These are phyloP conservation scores for Uncinocarpus reesii DNA, from an alignment of 2,329 filamentous ascomycete species.

Conservation along the genomic window DNA sequence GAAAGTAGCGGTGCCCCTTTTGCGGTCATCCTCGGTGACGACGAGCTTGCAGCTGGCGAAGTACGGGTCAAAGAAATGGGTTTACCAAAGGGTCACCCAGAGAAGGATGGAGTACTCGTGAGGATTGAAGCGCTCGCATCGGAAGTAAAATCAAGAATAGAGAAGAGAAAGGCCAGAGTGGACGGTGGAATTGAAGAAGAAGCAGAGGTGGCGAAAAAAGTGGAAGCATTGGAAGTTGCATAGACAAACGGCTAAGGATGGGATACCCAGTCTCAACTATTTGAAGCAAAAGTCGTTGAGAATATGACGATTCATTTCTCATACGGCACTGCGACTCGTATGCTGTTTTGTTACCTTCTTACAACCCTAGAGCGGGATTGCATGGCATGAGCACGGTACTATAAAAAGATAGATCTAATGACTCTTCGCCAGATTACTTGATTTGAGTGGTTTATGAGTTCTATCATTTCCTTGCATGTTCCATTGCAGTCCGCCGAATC, in stretches of 20 bases:
- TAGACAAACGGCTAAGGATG: neutral
- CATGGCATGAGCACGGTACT: too few species aligned
- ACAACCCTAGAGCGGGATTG: too few species aligned
- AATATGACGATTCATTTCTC: too few species aligned
- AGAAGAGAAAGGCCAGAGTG: slow-evolving; percentile 1
- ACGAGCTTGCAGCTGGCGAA: slow-evolving; percentile 72
- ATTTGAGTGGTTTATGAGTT: too few species aligned
- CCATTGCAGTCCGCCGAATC: too few species aligned
- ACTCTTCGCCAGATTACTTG: too few species aligned
- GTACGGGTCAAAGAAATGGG: slow-evolving; percentile 82
- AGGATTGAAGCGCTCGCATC: slow-evolving; percentile 37
- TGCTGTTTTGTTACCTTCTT: too few species aligned
- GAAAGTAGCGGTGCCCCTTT: slow-evolving; percentile 71
- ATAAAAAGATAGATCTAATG: too few species aligned
- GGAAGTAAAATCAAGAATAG: slow-evolving; percentile 18
- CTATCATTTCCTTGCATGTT: too few species aligned
- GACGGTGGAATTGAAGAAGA: neutral
- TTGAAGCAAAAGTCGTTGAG: too few species aligned
- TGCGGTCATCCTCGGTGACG: slow-evolving; percentile 80
- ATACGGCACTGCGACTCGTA: too few species aligned
- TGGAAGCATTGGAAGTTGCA: slow-evolving; percentile 6
- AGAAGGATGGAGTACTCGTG: slow-evolving; percentile 78
- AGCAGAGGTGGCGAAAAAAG: slow-evolving; percentile 5
- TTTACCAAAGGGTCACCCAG: slow-evolving; percentile 67
- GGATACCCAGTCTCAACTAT: neutral